Conservation (phyloP, 257 asterid genomes). For the Fraxinus pennsylvanica region DNA sequence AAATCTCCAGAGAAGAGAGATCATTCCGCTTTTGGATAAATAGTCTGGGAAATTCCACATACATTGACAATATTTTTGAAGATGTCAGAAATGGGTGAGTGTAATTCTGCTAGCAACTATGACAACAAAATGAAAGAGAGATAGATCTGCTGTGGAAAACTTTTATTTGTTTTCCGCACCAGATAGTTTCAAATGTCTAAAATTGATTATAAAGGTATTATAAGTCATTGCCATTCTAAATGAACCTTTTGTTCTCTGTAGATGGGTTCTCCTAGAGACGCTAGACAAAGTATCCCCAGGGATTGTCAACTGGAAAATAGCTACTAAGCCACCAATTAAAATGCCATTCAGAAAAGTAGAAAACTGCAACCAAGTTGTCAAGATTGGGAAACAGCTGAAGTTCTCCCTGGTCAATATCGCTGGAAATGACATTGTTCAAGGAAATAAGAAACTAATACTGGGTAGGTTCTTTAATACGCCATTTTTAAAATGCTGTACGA, state of each 20-base stretch:
- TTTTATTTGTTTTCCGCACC: background rate
- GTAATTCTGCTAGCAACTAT: slow-evolving; percentile 11
- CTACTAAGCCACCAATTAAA: slow-evolving; percentile 91
- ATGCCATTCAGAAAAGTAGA: slow-evolving; percentile 97
- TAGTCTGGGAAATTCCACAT: slow-evolving; percentile 76
- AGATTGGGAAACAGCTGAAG: slow-evolving; percentile 89
- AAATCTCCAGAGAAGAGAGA: slow-evolving; percentile 83
- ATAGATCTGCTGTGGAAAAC: background rate
- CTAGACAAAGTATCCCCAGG: slow-evolving; percentile 95
- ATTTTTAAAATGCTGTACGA: background rate
- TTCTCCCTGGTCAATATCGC: slow-evolving; percentile 90
- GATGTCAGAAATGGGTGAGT: slow-evolving; percentile 95
- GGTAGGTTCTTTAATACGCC: slow-evolving; percentile 43
- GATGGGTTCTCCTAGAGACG: slow-evolving; percentile 85
- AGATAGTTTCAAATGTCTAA: slow-evolving; percentile 3
- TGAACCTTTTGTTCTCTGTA: slow-evolving; percentile 31
- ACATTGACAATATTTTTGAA: slow-evolving; percentile 91
- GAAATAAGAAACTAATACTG: slow-evolving; percentile 85
- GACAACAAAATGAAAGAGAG: background rate
- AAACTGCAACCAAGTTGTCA: slow-evolving; percentile 95
- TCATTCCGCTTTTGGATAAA: slow-evolving; percentile 93
- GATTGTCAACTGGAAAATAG: slow-evolving; percentile 87
- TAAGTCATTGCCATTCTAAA: slow-evolving; percentile 8
- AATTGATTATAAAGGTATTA: background rate
- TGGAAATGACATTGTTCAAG: slow-evolving; percentile 94